phyloP scores from a whole-genome alignment of 176 grass and related monocot genomes.

The Rhynchospora breviuscula region DNA sequence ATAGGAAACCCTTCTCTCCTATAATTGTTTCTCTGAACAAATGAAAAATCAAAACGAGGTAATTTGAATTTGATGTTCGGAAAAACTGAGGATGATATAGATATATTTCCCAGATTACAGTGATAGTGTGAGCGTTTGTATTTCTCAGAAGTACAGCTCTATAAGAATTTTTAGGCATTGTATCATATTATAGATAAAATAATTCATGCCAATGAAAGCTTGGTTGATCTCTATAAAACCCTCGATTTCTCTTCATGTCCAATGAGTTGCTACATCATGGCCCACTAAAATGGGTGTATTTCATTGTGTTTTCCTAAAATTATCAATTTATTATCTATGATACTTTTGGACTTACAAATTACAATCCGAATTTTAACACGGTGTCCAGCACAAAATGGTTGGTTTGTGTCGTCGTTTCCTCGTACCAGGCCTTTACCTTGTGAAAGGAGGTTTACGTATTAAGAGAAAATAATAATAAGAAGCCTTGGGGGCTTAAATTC shows the following conservation, averaged over 20 bases:
- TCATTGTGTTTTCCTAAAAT: background rate
- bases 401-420: too few species aligned
- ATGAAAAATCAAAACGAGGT: background rate
- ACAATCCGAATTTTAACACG: background rate
- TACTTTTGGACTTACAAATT: background rate
- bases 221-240: background rate
- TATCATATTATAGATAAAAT: background rate
- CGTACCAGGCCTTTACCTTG: too few species aligned
- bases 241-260: background rate
- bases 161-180: background rate
- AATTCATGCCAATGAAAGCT: background rate
- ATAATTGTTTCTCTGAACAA: background rate
- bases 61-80: background rate
- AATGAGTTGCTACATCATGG: background rate
- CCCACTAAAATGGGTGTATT: background rate
- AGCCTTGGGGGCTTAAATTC: too few species aligned
- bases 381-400: too few species aligned
- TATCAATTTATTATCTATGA: background rate
- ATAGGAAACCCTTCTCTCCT: background rate
- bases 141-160: background rate
- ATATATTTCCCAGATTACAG: background rate
- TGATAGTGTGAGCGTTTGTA: background rate
- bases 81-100: background rate
- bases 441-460: too few species aligned
- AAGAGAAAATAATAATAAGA: too few species aligned